Base-by-base conservation (phyloP, 2,329 filamentous ascomycete genomes). In the Teratosphaeria nubilosa region DNA sequence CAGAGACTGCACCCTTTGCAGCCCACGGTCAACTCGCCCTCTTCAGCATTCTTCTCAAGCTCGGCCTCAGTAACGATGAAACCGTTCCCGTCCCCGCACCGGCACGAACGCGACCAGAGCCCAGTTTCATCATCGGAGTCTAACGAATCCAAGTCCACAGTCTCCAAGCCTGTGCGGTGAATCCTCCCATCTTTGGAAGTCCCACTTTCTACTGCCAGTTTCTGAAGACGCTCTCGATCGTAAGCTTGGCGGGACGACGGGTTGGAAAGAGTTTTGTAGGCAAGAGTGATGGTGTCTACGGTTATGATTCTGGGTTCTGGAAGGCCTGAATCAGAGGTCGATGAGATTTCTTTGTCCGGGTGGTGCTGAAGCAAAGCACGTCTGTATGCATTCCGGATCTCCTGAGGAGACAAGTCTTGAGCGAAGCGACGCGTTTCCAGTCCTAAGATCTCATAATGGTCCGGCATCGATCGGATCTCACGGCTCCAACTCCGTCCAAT, bases 1-100 rank as follows among this genome's bases (percentile, higher is more conserved):
- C 81, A 85, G 59, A 86, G 74, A 75, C 83, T 86, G 70, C 83
- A 86, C 37, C 83, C 83, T 58, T 75, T 74, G 73, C 83, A 86
- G 2, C 82, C 82, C 20, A 83, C 76, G 52, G 83, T 72, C 60
- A 86, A 74, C 71, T 86, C 83, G 25, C 77, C 80, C 62, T 77
- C 75, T 54, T 75, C 73, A 37, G 72, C 74, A 64, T 81, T 79
- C 60, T 69, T 68, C 59, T 78, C 78, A 31, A 86, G 66, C 65
- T 85, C 81, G 3, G 70, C 64, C 66, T 85, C 83, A 0, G 72
- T 74, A 6, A 86, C 75, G 22, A 77, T 56, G 63, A 83, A 86
- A 0, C 81, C 83, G 27, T 70, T 72, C 31, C 78, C 75, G 60
- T 80, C 78, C n/a, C 83, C 83, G 69, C 83, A 86, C 22, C 83